phyloP scores from a whole-genome alignment of 257 asterid genomes.

The Eustoma russellianum region DNA sequence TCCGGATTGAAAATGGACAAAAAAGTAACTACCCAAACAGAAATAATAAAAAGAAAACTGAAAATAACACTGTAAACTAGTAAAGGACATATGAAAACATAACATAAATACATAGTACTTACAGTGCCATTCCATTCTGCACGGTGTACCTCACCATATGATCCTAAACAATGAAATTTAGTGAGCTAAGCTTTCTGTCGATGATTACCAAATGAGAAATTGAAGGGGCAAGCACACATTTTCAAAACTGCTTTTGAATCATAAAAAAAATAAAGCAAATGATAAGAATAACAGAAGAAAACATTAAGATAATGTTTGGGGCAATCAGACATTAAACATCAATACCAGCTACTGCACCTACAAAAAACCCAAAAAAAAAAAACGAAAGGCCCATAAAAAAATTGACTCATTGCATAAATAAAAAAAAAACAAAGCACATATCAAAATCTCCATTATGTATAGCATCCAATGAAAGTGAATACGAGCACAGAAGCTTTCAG shows the following conservation, averaged over 20 bases:
- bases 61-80: no score
- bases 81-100: no score
- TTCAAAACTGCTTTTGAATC: not conserved
- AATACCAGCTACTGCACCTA: not conserved
- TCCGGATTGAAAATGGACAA: no score
- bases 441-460: no score
- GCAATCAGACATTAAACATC: not conserved
- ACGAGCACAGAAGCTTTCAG: not conserved
- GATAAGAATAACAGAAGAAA: not conserved
- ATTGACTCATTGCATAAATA: no score
- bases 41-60: no score
- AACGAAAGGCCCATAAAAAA: no score
- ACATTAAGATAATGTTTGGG: not conserved
- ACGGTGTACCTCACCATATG: constrained; percentile 95
- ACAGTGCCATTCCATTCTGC: constrained; percentile 97
- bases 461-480: not conserved
- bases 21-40: no score
- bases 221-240: not conserved
- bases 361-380: not conserved
- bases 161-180: constrained; percentile 45
- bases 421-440: no score
- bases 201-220: not conserved
- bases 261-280: not conserved
- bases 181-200: not conserved
- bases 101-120: constrained; percentile 14